Conservation (phyloP, 2,329 filamentous ascomycete species). For the Pseudogymnoascus pannorum region DNA sequence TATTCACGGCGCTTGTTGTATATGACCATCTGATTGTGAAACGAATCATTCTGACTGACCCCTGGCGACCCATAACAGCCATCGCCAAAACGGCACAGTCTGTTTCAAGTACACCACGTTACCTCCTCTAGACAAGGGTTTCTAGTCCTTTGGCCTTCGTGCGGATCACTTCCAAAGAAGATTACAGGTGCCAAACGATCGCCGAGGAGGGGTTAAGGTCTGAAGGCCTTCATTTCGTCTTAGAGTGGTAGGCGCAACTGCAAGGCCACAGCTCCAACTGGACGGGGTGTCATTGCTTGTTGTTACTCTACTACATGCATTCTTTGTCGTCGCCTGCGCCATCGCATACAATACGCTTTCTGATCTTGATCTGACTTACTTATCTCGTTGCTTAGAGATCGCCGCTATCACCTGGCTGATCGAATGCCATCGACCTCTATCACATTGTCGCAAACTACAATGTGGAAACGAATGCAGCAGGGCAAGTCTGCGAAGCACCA, state of each 20-base stretch:
- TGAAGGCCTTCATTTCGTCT: conserved; percentile 6
- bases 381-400: not conserved
- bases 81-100: conserved; percentile 2
- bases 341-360: not conserved
- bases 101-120: conserved; percentile 5
- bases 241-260: conserved; percentile 3
- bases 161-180: conserved; percentile 2
- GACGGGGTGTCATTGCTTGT: not conserved
- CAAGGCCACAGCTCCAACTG: not conserved
- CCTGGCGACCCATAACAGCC: conserved; percentile 1
- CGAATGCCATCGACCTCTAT: conserved; percentile 9
- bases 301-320: not conserved
- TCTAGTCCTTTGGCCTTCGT: not conserved
- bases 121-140: conserved; percentile 2
- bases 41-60: not conserved
- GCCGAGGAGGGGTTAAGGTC: not conserved
- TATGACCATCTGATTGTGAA: not conserved
- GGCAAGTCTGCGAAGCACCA: not conserved
- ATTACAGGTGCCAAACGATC: not conserved
- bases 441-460: conserved; percentile 24
- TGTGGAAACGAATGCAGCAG: conserved; percentile 47
- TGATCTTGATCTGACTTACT: not conserved
- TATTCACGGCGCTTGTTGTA: not conserved
- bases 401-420: conserved; percentile 5
- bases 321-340: not conserved